Percentiles rank a stretch among this genome's conserved stretches.
phyloP scores from a whole-genome alignment of 208 protist genomes.

The Crithidia brevicula region DNA sequence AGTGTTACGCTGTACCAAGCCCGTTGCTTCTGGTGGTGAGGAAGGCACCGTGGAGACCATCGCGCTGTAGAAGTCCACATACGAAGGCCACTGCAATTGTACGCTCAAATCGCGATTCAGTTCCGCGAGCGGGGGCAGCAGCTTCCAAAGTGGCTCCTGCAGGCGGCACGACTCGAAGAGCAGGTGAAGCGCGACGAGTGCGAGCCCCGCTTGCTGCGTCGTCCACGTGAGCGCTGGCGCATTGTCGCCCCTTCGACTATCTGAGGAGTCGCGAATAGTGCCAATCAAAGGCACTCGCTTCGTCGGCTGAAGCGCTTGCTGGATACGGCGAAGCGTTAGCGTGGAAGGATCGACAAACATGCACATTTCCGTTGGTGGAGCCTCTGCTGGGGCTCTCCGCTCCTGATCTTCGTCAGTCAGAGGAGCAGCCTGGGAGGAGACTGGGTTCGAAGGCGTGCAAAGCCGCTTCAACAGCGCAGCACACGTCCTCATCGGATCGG shows the following conservation, averaged over 20 bases:
- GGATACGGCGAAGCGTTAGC: slow-evolving; percentile 20
- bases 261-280: neutral
- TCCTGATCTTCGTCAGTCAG: neutral
- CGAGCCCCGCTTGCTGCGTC: slow-evolving; percentile 39
- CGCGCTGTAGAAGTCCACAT: slow-evolving; percentile 53
- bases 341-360: slow-evolving; percentile 27
- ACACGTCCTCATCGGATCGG: neutral
- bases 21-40: neutral
- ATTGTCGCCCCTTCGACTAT: too few relatives aligned
- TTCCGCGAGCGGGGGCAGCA: slow-evolving; percentile 51
- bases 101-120: slow-evolving; percentile 45
- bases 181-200: slow-evolving; percentile 61
- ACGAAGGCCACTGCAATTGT: slow-evolving; percentile 49
- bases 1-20: too few relatives aligned
- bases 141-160: slow-evolving; percentile 60
- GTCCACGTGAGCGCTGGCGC: slow-evolving; percentile 31
- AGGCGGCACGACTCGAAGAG: slow-evolving; percentile 68
- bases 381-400: neutral
- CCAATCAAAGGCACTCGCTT: neutral
- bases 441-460: neutral
- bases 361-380: neutral
- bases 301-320: neutral
- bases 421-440: neutral
- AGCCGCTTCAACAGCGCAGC: neutral
- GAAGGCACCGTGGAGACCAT: slow-evolving; percentile 14